Conservation (phyloP, 1,284 basidiomycete genomes). For the Cutaneotrichosporon cavernicola region DNA sequence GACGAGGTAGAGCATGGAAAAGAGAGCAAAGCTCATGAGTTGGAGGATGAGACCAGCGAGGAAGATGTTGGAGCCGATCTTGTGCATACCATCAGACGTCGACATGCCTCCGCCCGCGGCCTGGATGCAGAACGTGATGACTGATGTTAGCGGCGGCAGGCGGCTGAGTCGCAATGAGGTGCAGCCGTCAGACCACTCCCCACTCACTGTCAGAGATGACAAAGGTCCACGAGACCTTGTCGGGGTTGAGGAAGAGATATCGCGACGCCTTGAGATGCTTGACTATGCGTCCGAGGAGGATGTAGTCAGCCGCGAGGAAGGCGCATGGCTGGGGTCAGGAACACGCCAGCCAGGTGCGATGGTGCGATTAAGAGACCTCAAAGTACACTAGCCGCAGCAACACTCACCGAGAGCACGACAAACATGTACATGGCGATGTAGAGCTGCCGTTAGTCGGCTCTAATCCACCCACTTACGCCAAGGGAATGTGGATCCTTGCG, state of each 20-base stretch:
- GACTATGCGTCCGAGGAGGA: slow-evolving; percentile 65
- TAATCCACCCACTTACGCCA: slow-evolving; percentile 2
- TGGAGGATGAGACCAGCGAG: slow-evolving; percentile 64
- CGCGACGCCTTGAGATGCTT: slow-evolving; percentile 58
- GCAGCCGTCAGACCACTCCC: not conserved
- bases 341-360: no score
- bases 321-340: slow-evolving; percentile 60
- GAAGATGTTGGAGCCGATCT: slow-evolving; percentile 57
- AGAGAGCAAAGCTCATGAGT: slow-evolving; percentile 63
- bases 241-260: slow-evolving; percentile 41
- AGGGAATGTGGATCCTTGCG: slow-evolving; percentile 16
- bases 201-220: slow-evolving; percentile 57
- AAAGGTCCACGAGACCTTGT: slow-evolving; percentile 37
- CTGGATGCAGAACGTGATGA: slow-evolving; percentile 66
- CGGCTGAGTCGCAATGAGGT: not conserved
- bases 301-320: slow-evolving; percentile 71
- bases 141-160: slow-evolving; percentile 14
- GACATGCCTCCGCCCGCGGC: slow-evolving; percentile 52
- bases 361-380: no score
- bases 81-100: slow-evolving; percentile 34
- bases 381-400: no score
- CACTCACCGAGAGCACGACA: slow-evolving; percentile 19
- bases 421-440: slow-evolving; percentile 27
- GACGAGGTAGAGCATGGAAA: slow-evolving; percentile 60
- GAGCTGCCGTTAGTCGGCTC: slow-evolving; percentile 1